Evolutionary conservation across 2,329 filamentous ascomycete species (phyloP).

Genomic region (Penicillium sp.): DNA sequence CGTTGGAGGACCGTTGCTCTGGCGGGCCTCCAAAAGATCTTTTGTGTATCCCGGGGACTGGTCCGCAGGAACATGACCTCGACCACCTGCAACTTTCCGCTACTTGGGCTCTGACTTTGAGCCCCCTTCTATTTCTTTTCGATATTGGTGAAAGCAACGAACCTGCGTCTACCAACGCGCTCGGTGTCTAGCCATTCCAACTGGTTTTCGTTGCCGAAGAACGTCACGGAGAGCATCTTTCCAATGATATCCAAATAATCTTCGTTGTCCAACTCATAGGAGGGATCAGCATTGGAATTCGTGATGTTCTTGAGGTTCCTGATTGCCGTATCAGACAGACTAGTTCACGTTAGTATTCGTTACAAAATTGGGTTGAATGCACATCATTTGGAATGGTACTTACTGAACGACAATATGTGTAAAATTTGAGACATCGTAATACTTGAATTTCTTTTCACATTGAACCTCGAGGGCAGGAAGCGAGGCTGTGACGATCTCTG

Average conservation of each 20-base stretch:
- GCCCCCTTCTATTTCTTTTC: neutral
- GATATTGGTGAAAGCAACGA: neutral
- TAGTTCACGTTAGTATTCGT: neutral
- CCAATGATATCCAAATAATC: neutral
- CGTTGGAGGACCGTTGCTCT: neutral
- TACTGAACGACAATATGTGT: neutral
- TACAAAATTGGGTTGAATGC: neutral
- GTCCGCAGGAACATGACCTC: neutral
- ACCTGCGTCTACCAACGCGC: neutral
- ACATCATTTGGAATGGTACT: neutral
- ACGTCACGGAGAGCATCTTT: neutral
- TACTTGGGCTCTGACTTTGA: neutral
- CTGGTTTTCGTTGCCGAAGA: neutral
- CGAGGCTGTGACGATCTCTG: neutral
- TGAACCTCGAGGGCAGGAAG: neutral
- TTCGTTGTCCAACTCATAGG: neutral
- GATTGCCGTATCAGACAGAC: neutral
- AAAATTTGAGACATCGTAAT: neutral
- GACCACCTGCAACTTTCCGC: neutral
- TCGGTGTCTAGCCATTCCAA: neutral
- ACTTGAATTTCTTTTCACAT: neutral
- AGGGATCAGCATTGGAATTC: neutral
- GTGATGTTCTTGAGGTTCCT: neutral
- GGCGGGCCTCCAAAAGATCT: slow-evolving; percentile 1
- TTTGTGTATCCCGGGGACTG: neutral